Evolutionary conservation across 345 rosid genomes (phyloP).

Genomic region (Salix arbutifolia): DNA sequence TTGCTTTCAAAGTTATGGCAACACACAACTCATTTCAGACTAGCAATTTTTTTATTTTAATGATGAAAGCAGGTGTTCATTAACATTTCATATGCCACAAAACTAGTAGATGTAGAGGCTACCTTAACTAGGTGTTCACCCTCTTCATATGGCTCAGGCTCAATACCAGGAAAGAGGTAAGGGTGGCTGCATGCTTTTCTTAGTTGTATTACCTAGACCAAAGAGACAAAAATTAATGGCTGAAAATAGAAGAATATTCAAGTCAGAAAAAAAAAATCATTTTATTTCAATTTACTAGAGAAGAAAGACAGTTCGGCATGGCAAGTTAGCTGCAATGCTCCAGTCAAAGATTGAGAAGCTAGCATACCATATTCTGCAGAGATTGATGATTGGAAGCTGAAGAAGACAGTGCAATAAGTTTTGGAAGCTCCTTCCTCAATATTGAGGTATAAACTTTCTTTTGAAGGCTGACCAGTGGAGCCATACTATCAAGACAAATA

Average conservation of each 20-base stretch:
- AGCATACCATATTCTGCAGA: conserved; percentile 72
- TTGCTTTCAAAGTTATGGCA: background rate
- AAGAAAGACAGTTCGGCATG: background rate
- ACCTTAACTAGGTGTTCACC: conserved; percentile 95
- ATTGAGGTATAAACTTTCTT: conserved; percentile 73
- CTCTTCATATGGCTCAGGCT: conserved; percentile 89
- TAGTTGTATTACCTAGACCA: conserved; percentile 67
- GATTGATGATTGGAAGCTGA: conserved; percentile 60
- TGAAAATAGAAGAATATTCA: background rate
- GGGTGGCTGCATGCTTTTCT: conserved; percentile 95
- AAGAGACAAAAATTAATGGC: background rate
- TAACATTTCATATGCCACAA: background rate
- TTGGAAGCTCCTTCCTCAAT: conserved; percentile 83
- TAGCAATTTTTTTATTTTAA: background rate
- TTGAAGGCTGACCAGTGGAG: conserved; percentile 69
- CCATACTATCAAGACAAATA: conserved; percentile 49
- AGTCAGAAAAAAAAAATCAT: conserved; percentile 11
- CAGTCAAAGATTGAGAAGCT: conserved; percentile 11
- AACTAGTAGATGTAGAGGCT: conserved; percentile 12
- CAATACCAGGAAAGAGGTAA: conserved; percentile 89
- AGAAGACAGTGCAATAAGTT: conserved; percentile 67
- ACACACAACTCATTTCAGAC: background rate
- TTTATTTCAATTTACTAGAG: background rate
- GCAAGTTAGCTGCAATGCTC: background rate
- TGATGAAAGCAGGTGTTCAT: background rate